A percentile compares a stretch with the other conserved stretches of the same genome.
Evolutionary conservation across 371 early-diverging fungal genomes (phyloP).

Genomic region (Mortierella sp.): DNA sequence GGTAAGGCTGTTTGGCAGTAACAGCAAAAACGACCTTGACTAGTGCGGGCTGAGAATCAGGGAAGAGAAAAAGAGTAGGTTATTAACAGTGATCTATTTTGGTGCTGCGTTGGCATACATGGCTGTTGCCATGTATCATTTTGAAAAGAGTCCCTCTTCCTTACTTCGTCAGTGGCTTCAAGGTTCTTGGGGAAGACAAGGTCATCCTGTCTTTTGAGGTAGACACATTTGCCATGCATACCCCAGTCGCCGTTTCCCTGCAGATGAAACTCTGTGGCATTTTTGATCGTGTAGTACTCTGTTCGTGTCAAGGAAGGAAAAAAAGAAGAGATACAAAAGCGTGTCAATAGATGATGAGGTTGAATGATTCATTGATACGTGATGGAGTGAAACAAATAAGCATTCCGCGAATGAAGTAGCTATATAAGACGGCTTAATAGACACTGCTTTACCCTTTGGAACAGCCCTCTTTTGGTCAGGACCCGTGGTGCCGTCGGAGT

Average conservation of each 20-base stretch:
- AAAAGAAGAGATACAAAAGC: background rate
- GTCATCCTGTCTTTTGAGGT: background rate
- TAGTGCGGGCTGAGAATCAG: slow-evolving; percentile 13
- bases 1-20: slow-evolving; percentile 1
- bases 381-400: background rate
- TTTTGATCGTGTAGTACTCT: background rate
- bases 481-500: slow-evolving; percentile 11
- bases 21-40: slow-evolving; percentile 21
- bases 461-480: background rate
- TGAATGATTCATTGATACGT: too few relatives aligned
- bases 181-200: slow-evolving; percentile 25
- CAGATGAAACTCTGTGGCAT: slow-evolving; percentile 16
- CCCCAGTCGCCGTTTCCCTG: slow-evolving; percentile 39
- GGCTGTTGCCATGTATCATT: background rate
- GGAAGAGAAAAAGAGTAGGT: background rate
- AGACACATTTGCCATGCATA: slow-evolving; percentile 21
- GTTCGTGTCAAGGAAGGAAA: background rate
- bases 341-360: background rate
- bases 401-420: background rate
- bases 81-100: background rate
- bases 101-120: background rate
- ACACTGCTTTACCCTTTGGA: background rate
- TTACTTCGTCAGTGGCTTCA: slow-evolving; percentile 9
- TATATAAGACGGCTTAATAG: background rate
- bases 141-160: background rate